Evolutionary conservation across 2,329 filamentous ascomycete species (phyloP).

Genomic region (Aspergillus spinulosporus): DNA sequence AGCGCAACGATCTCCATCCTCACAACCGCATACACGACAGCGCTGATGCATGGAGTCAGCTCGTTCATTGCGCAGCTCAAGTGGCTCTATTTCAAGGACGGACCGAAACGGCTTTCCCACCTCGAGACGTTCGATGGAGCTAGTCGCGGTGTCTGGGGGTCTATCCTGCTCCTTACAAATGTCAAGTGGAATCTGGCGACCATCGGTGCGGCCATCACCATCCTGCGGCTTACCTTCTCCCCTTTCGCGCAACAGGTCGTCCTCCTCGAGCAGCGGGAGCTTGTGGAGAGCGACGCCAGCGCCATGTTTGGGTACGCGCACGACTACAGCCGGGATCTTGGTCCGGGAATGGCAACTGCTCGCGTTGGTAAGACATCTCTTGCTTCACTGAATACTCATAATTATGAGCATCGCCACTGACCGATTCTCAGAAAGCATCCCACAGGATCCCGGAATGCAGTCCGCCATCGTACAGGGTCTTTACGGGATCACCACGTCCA

Average conservation of each 20-base stretch:
- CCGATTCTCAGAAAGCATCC: not conserved
- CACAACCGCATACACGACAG: slow-evolving; percentile 16
- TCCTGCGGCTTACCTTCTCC: slow-evolving; percentile 19
- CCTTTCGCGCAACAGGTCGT: slow-evolving; percentile 22
- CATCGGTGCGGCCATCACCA: slow-evolving; percentile 19
- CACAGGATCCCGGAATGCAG: slow-evolving; percentile 19
- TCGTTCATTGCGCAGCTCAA: slow-evolving; percentile 22
- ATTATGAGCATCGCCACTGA: no score
- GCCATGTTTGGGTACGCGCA: slow-evolving; percentile 18
- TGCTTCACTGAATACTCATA: no score
- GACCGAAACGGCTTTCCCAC: slow-evolving; percentile 15
- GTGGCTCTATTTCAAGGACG: slow-evolving; percentile 20
- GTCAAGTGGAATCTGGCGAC: slow-evolving; percentile 19
- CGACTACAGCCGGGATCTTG: slow-evolving; percentile 8
- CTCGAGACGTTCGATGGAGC: slow-evolving; percentile 20
- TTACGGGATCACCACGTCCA: slow-evolving; percentile 15
- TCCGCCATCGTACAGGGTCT: slow-evolving; percentile 20
- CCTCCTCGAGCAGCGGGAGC: slow-evolving; percentile 17
- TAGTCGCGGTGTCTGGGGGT: slow-evolving; percentile 20
- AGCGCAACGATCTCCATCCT: slow-evolving; percentile 21
- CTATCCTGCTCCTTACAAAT: slow-evolving; percentile 11
- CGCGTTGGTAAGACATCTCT: slow-evolving; percentile 13
- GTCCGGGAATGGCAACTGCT: not conserved
- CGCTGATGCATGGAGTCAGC: slow-evolving; percentile 18
- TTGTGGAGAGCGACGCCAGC: slow-evolving; percentile 6